Conservation (phyloP, 495 filamentous ascomycete species). For the Penicillium nucicola region DNA sequence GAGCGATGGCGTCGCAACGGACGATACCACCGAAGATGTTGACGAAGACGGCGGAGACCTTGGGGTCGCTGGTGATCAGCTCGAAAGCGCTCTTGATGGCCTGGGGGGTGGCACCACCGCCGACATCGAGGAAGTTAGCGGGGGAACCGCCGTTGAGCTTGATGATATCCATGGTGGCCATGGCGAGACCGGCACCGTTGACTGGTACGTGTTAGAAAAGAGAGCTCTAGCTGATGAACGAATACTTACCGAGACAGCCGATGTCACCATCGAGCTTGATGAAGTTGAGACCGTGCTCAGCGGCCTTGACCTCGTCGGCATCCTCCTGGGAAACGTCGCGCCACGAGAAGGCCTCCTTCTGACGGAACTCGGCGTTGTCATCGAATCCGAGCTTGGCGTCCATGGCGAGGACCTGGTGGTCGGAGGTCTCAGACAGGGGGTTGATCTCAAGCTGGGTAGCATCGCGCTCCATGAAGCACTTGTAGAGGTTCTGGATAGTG, state of each 20-base stretch:
- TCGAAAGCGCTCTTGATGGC: conserved; percentile 97
- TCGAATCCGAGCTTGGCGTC: conserved; percentile 98
- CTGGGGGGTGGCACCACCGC: conserved; percentile 92
- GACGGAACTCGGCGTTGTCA: conserved; percentile 97
- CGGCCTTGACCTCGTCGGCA: conserved; percentile 93
- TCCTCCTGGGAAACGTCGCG: conserved; percentile 95
- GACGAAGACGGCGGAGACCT: conserved; percentile 98
- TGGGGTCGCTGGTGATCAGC: conserved; percentile 96
- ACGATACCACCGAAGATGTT: conserved; percentile 99
- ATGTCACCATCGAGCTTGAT: conserved; percentile 99
- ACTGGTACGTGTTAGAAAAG: conserved; percentile 46
- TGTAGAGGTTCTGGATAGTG: conserved; percentile 98
- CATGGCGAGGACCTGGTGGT: conserved; percentile 97
- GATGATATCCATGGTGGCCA: conserved; percentile 99
- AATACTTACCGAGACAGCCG: conserved; percentile 69
- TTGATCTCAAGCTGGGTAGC: conserved; percentile 99
- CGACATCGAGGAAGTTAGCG: conserved; percentile 98
- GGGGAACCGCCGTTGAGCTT: conserved; percentile 96
- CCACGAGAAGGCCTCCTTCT: conserved; percentile 93
- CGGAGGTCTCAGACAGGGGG: conserved; percentile 92
- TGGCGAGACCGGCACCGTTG: conserved; percentile 97
- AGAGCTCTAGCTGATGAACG: background rate
- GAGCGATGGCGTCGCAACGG: conserved; percentile 94
- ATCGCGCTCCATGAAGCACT: conserved; percentile 96
- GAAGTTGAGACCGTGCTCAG: conserved; percentile 91